phyloP scores from a whole-genome alignment of 2,329 filamentous ascomycete species.

The Byssoonygena ceratinophila region DNA sequence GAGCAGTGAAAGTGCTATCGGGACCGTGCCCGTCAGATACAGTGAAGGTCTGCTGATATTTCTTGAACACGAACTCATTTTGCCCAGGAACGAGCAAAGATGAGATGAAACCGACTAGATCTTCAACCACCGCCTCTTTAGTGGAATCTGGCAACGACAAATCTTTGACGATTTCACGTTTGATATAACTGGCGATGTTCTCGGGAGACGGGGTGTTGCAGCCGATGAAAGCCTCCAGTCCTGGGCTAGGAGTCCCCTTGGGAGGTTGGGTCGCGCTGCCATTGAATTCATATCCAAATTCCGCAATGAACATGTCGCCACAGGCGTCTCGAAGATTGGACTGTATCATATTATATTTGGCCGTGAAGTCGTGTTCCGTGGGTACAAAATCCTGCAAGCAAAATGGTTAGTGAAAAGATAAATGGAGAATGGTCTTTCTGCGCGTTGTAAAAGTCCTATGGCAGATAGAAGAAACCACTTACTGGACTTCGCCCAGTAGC shows the following conservation, averaged over 20 bases:
- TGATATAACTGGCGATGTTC: not conserved
- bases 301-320: not conserved
- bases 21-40: not conserved
- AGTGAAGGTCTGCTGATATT: not conserved
- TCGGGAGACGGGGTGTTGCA: not conserved
- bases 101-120: not conserved
- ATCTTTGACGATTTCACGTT: not conserved
- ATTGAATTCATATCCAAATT: not conserved
- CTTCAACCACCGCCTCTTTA: not conserved
- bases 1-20: not conserved
- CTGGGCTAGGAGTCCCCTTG: not conserved
- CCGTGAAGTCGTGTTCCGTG: not conserved
- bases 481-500: not conserved
- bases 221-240: not conserved
- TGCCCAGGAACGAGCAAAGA: not conserved
- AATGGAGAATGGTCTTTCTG: not conserved
- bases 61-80: not conserved
- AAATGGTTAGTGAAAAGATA: not conserved
- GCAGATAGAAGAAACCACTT: not conserved
- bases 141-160: not conserved
- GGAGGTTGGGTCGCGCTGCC: not conserved
- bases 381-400: not conserved
- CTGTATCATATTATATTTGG: not conserved
- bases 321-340: not conserved
- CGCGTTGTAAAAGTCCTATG: no score